A percentile compares a stretch with the other conserved stretches of the same genome.
These are phyloP conservation scores for Claviceps capensis DNA, from an alignment of 2,329 filamentous ascomycete species.

Conservation along the genomic window DNA sequence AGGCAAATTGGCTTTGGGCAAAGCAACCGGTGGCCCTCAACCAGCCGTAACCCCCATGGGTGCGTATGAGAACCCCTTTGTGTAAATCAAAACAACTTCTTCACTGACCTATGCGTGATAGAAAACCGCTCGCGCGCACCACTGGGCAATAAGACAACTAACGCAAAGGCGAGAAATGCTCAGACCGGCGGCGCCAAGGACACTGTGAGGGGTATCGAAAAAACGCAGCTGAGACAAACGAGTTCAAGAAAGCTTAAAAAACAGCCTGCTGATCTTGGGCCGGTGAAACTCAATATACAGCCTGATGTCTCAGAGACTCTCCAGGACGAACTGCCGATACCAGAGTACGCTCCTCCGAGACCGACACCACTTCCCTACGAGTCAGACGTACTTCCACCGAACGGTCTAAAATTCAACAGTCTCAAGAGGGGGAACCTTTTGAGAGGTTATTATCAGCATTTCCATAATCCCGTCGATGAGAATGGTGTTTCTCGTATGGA, in stretches of 20 bases:
- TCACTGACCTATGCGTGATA: conserved; percentile 9
- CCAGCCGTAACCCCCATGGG: conserved; percentile 68
- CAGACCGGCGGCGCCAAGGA: conserved; percentile 53
- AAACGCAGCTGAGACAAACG: conserved; percentile 47
- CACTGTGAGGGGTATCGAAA: conserved; percentile 45
- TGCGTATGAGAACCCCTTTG: conserved; percentile 26
- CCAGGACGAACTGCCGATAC: conserved; percentile 63
- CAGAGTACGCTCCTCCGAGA: conserved; percentile 79
- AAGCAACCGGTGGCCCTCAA: conserved; percentile 32
- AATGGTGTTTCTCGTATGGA: conserved; percentile 51
- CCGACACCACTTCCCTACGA: conserved; percentile 52
- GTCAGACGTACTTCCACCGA: conserved; percentile 52
- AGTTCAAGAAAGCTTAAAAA: conserved; percentile 45
- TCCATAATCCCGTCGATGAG: conserved; percentile 50
- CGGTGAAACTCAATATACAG: conserved; percentile 50
- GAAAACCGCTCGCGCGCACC: conserved; percentile 55
- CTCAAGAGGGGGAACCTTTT: conserved; percentile 45
- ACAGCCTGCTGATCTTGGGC: conserved; percentile 35
- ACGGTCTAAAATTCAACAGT: conserved; percentile 40
- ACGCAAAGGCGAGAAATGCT: conserved; percentile 63
- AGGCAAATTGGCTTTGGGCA: conserved; percentile 31
- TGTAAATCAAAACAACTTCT: background rate
- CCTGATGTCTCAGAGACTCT: conserved; percentile 31
- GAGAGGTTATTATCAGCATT: conserved; percentile 48
- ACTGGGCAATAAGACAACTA: conserved; percentile 89